A percentile compares a stretch with the other conserved stretches of the same genome.
phyloP scores from a whole-genome alignment of 345 rosid genomes.

The Linum usitatissimum region DNA sequence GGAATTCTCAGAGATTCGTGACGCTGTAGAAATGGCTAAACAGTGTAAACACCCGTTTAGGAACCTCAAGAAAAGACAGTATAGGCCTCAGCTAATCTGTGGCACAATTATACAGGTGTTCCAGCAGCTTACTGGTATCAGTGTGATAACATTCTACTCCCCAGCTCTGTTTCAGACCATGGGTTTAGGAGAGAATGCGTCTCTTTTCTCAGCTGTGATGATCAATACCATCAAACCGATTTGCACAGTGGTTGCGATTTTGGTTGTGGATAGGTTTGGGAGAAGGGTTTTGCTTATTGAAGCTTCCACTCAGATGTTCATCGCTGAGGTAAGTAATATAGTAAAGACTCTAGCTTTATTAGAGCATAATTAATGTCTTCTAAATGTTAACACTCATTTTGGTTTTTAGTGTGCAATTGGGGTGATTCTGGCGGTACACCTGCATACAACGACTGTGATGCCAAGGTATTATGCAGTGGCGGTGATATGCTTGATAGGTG shows the following conservation, averaged over 20 bases:
- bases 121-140: conserved; percentile 71
- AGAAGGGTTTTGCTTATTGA: conserved; percentile 28
- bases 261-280: conserved; percentile 30
- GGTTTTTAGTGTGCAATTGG: conserved; percentile 27
- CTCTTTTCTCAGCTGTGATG: conserved; percentile 36
- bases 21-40: conserved; percentile 35
- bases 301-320: conserved; percentile 26
- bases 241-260: conserved; percentile 23
- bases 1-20: conserved; percentile 37
- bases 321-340: conserved; percentile 18
- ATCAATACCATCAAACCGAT: conserved; percentile 27
- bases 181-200: conserved; percentile 34
- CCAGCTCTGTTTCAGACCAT: conserved; percentile 47
- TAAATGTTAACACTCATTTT: not conserved
- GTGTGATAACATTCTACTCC: conserved; percentile 39
- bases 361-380: too few relatives aligned
- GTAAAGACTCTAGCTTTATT: too few relatives aligned
- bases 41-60: conserved; percentile 32
- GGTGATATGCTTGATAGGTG: conserved; percentile 33
- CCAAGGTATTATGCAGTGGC: conserved; percentile 15
- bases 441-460: conserved; percentile 18
- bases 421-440: conserved; percentile 21
- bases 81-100: conserved; percentile 40
- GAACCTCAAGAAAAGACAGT: conserved; percentile 24
- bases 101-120: conserved; percentile 43